Evolutionary conservation across 2,329 filamentous ascomycete genomes (phyloP).

Genomic region (Escovopsis sp.): DNA sequence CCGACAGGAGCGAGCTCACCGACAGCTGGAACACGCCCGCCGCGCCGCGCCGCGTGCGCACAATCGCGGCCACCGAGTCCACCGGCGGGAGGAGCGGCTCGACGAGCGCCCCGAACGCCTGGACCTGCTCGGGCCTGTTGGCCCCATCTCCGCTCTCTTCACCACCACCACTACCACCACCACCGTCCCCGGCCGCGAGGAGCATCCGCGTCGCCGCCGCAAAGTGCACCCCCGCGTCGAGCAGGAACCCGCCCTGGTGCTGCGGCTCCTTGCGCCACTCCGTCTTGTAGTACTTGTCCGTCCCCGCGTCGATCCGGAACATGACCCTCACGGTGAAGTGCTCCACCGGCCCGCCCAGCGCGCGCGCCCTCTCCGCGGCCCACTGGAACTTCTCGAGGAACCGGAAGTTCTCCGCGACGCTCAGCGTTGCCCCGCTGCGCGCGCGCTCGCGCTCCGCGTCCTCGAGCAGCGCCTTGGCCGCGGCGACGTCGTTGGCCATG

Average conservation of each 20-base stretch:
- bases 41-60: constrained; percentile 38
- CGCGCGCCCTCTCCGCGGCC: constrained; percentile 28
- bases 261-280: constrained; percentile 52
- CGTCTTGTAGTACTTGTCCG: constrained; percentile 36
- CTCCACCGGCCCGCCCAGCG: constrained; percentile 17
- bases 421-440: constrained; percentile 27
- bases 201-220: constrained; percentile 48
- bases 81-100: constrained; percentile 46
- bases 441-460: constrained; percentile 16
- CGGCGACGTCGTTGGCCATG: constrained; percentile 42
- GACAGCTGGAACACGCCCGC: constrained; percentile 43
- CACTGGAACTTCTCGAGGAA: constrained; percentile 42
- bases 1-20: constrained; percentile 38
- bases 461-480: constrained; percentile 25
- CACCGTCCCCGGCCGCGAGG: too few species aligned
- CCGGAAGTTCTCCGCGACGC: constrained; percentile 61
- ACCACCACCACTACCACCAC: too few species aligned
- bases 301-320: constrained; percentile 18
- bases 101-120: constrained; percentile 40
- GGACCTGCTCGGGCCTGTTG: constrained; percentile 29
- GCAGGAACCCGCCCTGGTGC: constrained; percentile 62
- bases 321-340: constrained; percentile 32
- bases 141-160: too few species aligned
- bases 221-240: constrained; percentile 64
- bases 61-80: constrained; percentile 48